Conservation (phyloP, 2,329 filamentous ascomycete genomes). For the Fusarium subglutinans region DNA sequence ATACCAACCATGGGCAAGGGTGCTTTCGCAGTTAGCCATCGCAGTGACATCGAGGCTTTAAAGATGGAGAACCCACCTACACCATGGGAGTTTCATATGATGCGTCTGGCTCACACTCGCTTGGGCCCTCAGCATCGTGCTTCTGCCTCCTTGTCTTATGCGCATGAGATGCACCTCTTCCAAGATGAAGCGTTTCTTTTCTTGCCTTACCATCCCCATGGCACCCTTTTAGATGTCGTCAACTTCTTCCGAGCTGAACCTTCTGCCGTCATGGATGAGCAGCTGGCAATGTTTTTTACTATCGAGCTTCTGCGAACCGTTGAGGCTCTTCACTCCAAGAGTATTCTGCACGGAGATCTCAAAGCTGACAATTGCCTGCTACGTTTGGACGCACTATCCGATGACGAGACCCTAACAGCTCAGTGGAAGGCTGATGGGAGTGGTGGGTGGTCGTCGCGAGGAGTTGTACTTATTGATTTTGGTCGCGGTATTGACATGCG, state of each 20-base stretch:
- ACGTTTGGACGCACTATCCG: slow-evolving; percentile 70
- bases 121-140: slow-evolving; percentile 77
- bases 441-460: slow-evolving; percentile 82
- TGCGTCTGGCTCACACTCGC: slow-evolving; percentile 81
- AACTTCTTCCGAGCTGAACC: slow-evolving; percentile 82
- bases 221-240: slow-evolving; percentile 92
- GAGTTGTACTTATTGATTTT: slow-evolving; percentile 91
- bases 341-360: slow-evolving; percentile 89
- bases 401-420: slow-evolving; percentile 59
- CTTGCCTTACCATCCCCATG: slow-evolving; percentile 87
- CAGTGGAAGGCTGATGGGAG: slow-evolving; percentile 79
- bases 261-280: slow-evolving; percentile 85
- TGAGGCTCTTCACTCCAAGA: slow-evolving; percentile 82
- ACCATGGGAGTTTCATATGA: slow-evolving; percentile 97
- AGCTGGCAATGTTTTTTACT: slow-evolving; percentile 92
- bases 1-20: slow-evolving; percentile 68
- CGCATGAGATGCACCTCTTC: slow-evolving; percentile 92
- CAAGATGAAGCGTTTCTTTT: slow-evolving; percentile 89
- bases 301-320: slow-evolving; percentile 91
- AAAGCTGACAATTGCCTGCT: slow-evolving; percentile 96
- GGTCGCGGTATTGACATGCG: slow-evolving; percentile 94
- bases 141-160: slow-evolving; percentile 79
- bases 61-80: slow-evolving; percentile 94
- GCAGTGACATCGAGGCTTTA: slow-evolving; percentile 78
- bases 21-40: slow-evolving; percentile 63